Percentiles rank a stretch among this genome's conserved stretches.
Evolutionary conservation across 2,329 filamentous ascomycete species (phyloP).

Genomic region (Claviceps digitariae): DNA sequence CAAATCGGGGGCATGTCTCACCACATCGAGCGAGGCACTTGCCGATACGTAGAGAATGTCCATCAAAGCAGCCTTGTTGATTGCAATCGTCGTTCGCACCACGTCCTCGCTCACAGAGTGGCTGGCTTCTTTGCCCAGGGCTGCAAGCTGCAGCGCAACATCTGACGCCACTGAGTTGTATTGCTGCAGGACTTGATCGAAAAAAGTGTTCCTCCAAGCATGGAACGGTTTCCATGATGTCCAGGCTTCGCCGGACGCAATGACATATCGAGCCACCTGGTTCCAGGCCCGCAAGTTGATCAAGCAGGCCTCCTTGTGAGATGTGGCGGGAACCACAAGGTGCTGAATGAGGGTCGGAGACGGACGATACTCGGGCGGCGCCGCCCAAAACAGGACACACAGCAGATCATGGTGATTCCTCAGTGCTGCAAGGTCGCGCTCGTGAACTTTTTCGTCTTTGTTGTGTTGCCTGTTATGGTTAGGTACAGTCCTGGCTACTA

Average conservation of each 20-base stretch:
- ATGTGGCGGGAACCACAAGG: conserved; percentile 43
- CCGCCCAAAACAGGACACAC: conserved; percentile 52
- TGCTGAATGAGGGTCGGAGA: conserved; percentile 41
- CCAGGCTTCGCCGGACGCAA: conserved; percentile 32
- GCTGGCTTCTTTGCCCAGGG: conserved; percentile 32
- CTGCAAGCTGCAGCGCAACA: conserved; percentile 40
- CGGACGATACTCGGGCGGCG: conserved; percentile 40
- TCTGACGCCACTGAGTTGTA: conserved; percentile 42
- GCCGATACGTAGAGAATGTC: conserved; percentile 38
- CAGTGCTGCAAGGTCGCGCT: conserved; percentile 48
- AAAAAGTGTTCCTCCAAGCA: conserved; percentile 41
- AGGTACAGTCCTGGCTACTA: conserved; percentile 48
- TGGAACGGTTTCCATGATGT: conserved; percentile 33
- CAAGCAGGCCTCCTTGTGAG: conserved; percentile 52
- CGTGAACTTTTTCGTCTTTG: conserved; percentile 46
- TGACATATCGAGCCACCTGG: conserved; percentile 45
- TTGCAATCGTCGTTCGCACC: conserved; percentile 34
- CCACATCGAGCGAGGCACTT: conserved; percentile 35
- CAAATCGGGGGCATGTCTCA: conserved; percentile 31
- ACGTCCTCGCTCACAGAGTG: conserved; percentile 28
- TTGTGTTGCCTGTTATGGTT: conserved; percentile 53
- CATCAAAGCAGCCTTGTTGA: conserved; percentile 38
- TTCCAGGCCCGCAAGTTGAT: conserved; percentile 52
- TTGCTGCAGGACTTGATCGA: conserved; percentile 43
- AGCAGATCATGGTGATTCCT: conserved; percentile 58